Evolutionary conservation across 1,139 yeast species (phyloP), one percentile per base, ranked within the genome.

Genomic region (Yamadazyma blattariae): DNA sequence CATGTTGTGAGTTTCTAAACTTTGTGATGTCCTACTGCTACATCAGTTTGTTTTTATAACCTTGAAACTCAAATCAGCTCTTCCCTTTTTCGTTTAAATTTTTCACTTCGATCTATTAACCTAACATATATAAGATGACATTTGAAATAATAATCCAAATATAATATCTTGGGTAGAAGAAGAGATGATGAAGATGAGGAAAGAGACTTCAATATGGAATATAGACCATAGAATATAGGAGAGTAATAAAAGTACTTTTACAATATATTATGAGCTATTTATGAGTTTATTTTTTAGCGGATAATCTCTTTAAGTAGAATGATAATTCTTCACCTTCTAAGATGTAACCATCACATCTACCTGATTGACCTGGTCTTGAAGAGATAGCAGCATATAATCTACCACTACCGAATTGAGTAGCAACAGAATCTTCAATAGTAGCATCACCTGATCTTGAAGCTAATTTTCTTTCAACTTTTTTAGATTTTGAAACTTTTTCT

Each of bases 251-350:
- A 10, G 11, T 32, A 32, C 35, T 32, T 32, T 26, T 27, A 32
- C 34, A 32, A 32, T 32, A 21, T 27, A 32, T 32, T 32, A 32
- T 32, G 34, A 32, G 14, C 30, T 32, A 32, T 27, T 32, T 31
- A 31, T 29, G 30, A 29, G 28, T 36, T 82, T 89, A 90, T 84
- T 92, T 92, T 94, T 90, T 92, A 72, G 97, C 92, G 71, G 96
- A 82, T 78, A 92, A 81, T 88, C 96, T 90, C 84, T 95, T 89
- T 74, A 92, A 84, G 96, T 92, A 92, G 95, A 92, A 92, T 73
- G 97, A 97, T 74, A 92, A 88, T 80, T 92, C 98, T 74, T 94
- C 99, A 77, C 98, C 98, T 82, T 92, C 99, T 74, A 94, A 87
- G 77, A 92, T 84, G 95, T 94, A 92, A 77, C 99, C 99, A 73